Evolutionary conservation across 75 land plant species (phyloP).

Genomic region (Chamaecyparis obtusa): DNA sequence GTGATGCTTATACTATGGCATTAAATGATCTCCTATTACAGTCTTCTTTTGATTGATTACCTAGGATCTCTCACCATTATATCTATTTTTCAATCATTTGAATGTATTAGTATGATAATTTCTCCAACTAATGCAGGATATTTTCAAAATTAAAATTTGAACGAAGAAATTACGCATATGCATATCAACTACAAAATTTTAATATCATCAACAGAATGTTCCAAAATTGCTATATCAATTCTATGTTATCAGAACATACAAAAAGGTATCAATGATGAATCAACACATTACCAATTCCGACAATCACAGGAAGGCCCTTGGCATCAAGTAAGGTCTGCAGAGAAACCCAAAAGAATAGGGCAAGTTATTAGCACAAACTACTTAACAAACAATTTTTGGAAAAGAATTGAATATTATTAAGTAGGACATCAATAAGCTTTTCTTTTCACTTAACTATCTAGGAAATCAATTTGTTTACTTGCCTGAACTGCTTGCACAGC

Average conservation of each 20-base stretch:
- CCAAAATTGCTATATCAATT: not conserved
- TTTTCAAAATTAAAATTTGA: not conserved
- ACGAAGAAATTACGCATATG: not conserved
- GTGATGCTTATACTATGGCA: not conserved
- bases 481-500: conserved; percentile 97
- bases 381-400: not conserved
- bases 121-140: not conserved
- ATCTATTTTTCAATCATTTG: not conserved
- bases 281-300: conserved; percentile 17
- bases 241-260: not conserved
- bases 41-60: not conserved
- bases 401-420: not conserved
- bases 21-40: not conserved
- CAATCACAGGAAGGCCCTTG: conserved; percentile 11
- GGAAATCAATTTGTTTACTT: conserved; percentile 4
- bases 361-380: not conserved
- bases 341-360: not conserved
- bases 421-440: not conserved
- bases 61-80: not conserved
- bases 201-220: not conserved
- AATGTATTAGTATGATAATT: not conserved
- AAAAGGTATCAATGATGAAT: not conserved
- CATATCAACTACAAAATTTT: not conserved
- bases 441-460: not conserved
- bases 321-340: conserved; percentile 15